These are phyloP conservation scores for Albatrellus sp. DNA, from an alignment of 1,284 basidiomycete species.

Conservation along the genomic window DNA sequence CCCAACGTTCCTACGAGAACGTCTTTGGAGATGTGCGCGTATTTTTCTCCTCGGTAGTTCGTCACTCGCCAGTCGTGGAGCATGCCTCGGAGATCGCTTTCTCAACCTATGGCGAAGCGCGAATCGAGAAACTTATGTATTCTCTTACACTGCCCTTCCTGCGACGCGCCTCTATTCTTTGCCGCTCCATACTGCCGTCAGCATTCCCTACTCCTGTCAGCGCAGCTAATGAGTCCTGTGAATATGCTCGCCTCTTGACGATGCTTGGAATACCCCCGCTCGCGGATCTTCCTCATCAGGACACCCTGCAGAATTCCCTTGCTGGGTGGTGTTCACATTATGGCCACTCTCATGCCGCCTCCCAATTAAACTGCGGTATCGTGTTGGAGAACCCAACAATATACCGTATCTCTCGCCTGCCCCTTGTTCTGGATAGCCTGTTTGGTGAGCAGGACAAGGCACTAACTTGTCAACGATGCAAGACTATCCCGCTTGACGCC, in stretches of 20 bases:
- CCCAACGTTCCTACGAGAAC: conserved; percentile 39
- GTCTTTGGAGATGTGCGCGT: conserved; percentile 73
- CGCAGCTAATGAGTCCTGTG: conserved; percentile 30
- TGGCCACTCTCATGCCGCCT: conserved; percentile 59
- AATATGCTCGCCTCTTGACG: conserved; percentile 72
- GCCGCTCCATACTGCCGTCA: conserved; percentile 60
- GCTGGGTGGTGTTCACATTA: conserved; percentile 80
- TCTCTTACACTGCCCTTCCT: conserved; percentile 89
- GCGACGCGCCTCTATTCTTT: conserved; percentile 81
- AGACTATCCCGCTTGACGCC: conserved; percentile 72
- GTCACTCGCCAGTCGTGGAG: conserved; percentile 69
- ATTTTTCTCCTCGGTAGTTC: conserved; percentile 75
- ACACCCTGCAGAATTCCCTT: conserved; percentile 71
- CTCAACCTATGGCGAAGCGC: conserved; percentile 64
- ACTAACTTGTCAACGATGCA: conserved; percentile 68
- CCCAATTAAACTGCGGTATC: conserved; percentile 63
- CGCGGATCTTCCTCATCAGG: conserved; percentile 64
- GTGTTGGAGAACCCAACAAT: conserved; percentile 74
- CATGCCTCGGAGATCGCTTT: conserved; percentile 68
- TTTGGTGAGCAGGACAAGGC: conserved; percentile 62
- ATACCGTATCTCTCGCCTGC: conserved; percentile 80
- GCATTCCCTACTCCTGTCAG: conserved; percentile 38
- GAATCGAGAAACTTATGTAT: conserved; percentile 82
- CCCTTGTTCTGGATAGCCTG: conserved; percentile 72
- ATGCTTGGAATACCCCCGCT: conserved; percentile 72